A percentile compares a stretch with the other conserved stretches of the same genome.
Conservation (phyloP, 192 early-diverging fungal species). For the Rhizophagus clarus region DNA sequence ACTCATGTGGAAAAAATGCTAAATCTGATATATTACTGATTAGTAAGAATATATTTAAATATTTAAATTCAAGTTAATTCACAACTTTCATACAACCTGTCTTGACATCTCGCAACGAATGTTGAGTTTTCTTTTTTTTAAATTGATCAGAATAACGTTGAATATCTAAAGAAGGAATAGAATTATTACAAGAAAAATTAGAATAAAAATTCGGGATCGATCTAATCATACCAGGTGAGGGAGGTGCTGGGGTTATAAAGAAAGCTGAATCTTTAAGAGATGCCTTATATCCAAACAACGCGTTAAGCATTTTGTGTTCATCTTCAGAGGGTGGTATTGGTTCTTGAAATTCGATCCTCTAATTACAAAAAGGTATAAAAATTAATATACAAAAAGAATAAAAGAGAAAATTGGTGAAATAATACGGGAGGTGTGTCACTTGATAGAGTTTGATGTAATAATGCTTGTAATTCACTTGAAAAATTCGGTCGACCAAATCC, state of each 20-base stretch:
- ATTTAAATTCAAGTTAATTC: not conserved
- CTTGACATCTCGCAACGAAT: constrained; percentile 15
- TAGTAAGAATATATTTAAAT: no score
- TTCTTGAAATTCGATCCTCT: constrained; percentile 9
- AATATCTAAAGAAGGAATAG: not conserved
- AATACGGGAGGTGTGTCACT: not conserved
- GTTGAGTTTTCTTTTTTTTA: not conserved
- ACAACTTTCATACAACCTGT: not conserved
- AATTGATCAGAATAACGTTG: constrained; percentile 26
- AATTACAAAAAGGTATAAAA: not conserved
- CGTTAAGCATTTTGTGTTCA: constrained; percentile 1
- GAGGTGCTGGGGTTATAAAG: not conserved
- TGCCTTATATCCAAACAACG: constrained; percentile 16
- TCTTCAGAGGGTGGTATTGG: not conserved
- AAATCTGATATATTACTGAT: not conserved
- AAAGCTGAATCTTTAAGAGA: constrained; percentile 26
- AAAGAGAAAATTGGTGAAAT: not conserved
- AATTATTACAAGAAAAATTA: not conserved
- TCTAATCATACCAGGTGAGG: not conserved
- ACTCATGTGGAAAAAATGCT: constrained; percentile 1
- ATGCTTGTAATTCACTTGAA: constrained; percentile 1
- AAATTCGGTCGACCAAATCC: not conserved
- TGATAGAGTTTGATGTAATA: not conserved
- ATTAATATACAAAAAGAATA: not conserved
- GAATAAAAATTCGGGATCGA: not conserved